Base-by-base conservation (phyloP, 2,329 filamentous ascomycete species). In the Paraphoma chrysanthemicola region DNA sequence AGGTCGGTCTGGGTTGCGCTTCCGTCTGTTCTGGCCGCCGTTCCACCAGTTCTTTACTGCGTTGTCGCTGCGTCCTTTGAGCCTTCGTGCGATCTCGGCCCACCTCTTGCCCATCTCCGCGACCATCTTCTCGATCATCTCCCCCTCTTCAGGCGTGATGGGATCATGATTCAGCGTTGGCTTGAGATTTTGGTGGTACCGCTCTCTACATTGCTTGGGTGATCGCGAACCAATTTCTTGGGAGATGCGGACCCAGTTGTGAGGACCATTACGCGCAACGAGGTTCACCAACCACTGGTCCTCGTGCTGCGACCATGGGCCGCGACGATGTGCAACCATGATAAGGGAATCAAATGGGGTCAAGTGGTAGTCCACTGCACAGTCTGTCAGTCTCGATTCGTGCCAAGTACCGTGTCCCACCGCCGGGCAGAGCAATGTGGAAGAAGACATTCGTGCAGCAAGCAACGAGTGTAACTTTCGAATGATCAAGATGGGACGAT, bases 21-120 rank as follows among this genome's bases (percentile, higher is more conserved):
- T 79, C 69, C 90, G 85, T 70, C 93, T 87, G 80, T 97, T 97
- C 84, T 93, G 90, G 74, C 90, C 91, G 48, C 93, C 93, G 74
- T 97, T 97, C 91, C 91, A 97, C 92, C 93, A 97, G 78, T 97
- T 97, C 86, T 97, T 97, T 62, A 97, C 92, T 29, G 92, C 90
- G 71, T 97, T 97, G 81, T 97, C 93, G 76, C 93, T 96, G 71
- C 93, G 89, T 63, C 92, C 92, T 52, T 89, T 85, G 17, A 97
- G 84, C 44, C 87, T 84, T 64, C 93, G 86, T 44, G 93, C 92
- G 71, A 97, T 97, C 73, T 97, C 92, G 2, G 93, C 93, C 93
- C 93, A 97, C 54, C 90, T 87, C 81, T 93, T 94, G 60, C 93
- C 93, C 80, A 92, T 88, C 67, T 90, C 85, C 10, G 79, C 77